Percentiles rank a stretch among this genome's conserved stretches.
Evolutionary conservation across 768 basidiomycete genomes (phyloP).

Genomic region (Terana coerulea): DNA sequence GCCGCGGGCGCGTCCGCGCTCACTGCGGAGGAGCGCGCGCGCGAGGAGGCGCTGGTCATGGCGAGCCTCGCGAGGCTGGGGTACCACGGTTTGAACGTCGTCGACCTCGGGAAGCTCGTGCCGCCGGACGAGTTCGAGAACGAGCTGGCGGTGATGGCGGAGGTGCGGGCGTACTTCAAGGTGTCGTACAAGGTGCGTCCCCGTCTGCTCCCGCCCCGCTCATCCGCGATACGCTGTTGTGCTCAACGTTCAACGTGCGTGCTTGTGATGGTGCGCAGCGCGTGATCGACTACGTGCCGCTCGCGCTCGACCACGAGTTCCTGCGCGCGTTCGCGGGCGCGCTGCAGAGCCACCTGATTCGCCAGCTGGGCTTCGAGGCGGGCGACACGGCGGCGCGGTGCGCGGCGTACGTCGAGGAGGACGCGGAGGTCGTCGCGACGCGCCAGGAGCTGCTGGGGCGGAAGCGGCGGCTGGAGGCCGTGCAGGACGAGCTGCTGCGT

Average conservation of each 20-base stretch:
- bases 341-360: slow-evolving; percentile 22
- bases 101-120: slow-evolving; percentile 20
- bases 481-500: slow-evolving; percentile 19
- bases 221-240: no score
- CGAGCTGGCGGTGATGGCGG: slow-evolving; percentile 63
- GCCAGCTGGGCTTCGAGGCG: slow-evolving; percentile 21
- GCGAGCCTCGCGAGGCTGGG: slow-evolving; percentile 16
- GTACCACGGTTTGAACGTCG: slow-evolving; percentile 9
- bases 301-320: slow-evolving; percentile 45
- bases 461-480: slow-evolving; percentile 22
- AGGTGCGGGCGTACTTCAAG: slow-evolving; percentile 71
- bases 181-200: slow-evolving; percentile 35
- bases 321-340: slow-evolving; percentile 28
- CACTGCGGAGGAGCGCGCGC: neutral
- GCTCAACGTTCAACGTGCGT: slow-evolving; percentile 30
- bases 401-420: slow-evolving; percentile 26
- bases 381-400: slow-evolving; percentile 17
- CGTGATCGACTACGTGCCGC: slow-evolving; percentile 39
- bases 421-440: slow-evolving; percentile 19
- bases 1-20: neutral
- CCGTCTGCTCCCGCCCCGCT: neutral
- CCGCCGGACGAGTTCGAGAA: slow-evolving; percentile 46
- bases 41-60: slow-evolving; percentile 1
- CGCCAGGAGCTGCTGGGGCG: slow-evolving; percentile 23
- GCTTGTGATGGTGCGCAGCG: slow-evolving; percentile 22